These are phyloP conservation scores for Uromyces viciae-fabae DNA, from an alignment of 1,284 basidiomycete species.

Conservation along the genomic window DNA sequence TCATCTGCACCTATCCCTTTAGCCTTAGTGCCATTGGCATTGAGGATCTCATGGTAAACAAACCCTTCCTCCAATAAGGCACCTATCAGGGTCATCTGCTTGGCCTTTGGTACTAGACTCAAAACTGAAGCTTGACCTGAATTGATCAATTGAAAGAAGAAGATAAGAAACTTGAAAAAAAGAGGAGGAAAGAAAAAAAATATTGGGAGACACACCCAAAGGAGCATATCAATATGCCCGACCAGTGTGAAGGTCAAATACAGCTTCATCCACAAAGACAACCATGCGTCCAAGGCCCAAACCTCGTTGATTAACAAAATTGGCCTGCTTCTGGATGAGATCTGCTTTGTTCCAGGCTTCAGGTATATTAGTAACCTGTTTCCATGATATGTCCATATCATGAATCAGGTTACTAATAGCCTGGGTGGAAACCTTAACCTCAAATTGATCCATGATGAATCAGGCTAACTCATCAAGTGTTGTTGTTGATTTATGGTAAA, in stretches of 20 bases:
- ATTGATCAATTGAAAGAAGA: no score
- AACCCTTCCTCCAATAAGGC: not conserved
- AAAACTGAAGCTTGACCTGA: not conserved
- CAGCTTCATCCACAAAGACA: not conserved
- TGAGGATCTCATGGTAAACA: constrained; percentile 10
- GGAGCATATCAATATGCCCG: not conserved
- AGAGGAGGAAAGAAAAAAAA: not conserved
- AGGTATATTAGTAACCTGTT: constrained; percentile 6
- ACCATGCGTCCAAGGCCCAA: not conserved
- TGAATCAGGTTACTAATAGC: not conserved
- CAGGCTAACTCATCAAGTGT: not conserved
- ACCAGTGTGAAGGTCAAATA: not conserved
- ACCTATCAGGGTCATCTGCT: constrained; percentile 6
- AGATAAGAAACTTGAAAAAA: not conserved
- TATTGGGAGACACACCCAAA: not conserved
- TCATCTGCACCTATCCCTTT: not conserved
- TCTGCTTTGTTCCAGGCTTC: not conserved
- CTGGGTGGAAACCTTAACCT: not conserved
- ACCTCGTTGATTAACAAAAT: not conserved
- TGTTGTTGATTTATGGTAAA: not conserved
- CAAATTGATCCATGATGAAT: not conserved
- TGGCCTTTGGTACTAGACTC: constrained; percentile 1
- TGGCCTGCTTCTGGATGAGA: not conserved
- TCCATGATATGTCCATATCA: not conserved
- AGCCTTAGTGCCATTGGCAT: not conserved